These are phyloP conservation scores for Aspergillus aculeatus DNA, from an alignment of 2,329 filamentous ascomycete genomes.

Conservation along the genomic window DNA sequence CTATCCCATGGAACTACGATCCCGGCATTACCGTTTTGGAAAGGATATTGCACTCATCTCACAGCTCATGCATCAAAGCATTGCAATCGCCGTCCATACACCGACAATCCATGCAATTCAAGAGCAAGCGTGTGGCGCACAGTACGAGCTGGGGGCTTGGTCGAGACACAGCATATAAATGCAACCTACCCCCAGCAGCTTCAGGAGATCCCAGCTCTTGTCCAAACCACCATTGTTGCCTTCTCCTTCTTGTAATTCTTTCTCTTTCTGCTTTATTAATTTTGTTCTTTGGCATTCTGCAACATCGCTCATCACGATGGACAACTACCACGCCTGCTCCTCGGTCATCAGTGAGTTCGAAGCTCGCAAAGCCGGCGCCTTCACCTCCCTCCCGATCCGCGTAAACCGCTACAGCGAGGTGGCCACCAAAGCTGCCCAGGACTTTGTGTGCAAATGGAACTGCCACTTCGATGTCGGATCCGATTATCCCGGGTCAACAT, in stretches of 20 bases:
- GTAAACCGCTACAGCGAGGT: slow-evolving; percentile 2
- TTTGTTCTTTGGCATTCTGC: not conserved
- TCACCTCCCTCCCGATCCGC: not conserved
- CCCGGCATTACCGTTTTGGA: not conserved
- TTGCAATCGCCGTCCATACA: not conserved
- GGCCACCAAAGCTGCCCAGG: not conserved
- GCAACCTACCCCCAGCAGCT: not conserved
- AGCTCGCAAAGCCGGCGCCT: not conserved
- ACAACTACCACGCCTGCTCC: not conserved
- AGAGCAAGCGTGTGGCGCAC: not conserved
- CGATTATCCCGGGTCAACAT: not conserved
- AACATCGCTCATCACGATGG: not conserved
- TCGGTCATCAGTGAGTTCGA: not conserved
- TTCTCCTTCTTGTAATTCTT: not conserved
- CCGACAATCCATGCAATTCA: not conserved
- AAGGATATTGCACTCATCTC: not conserved
- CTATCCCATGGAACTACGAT: not conserved
- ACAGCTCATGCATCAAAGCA: not conserved
- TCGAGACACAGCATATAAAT: not conserved
- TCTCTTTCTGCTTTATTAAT: not conserved
- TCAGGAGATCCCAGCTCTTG: not conserved
- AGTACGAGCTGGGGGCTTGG: not conserved
- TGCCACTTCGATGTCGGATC: too few species aligned
- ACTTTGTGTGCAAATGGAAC: not conserved
- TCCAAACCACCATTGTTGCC: not conserved